Conservation (phyloP, 2,329 filamentous ascomycete genomes). For the Cercospora citrullina region DNA sequence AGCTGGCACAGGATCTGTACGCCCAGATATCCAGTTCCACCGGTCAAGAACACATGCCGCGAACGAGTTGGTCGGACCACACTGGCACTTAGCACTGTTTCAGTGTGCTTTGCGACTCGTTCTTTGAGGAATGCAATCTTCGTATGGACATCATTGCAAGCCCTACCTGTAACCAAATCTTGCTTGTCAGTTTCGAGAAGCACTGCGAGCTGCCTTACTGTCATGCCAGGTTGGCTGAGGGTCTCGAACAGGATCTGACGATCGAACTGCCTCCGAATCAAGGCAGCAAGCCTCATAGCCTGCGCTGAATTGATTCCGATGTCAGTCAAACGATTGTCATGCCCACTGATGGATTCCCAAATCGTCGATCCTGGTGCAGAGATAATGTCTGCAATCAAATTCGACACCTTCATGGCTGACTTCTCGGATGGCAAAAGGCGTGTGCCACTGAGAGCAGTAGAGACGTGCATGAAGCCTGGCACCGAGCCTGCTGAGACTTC, state of each 20-base stretch:
- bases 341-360: constrained; percentile 4
- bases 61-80: background rate
- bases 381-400: background rate
- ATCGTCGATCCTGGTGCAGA: background rate
- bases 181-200: background rate
- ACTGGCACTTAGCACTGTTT: background rate
- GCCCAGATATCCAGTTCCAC: background rate
- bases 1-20: background rate
- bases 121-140: background rate
- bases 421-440: background rate
- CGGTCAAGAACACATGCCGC: background rate
- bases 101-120: background rate
- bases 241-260: background rate
- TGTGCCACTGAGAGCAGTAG: background rate
- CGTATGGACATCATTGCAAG: background rate
- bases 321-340: constrained; percentile 6
- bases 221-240: background rate
- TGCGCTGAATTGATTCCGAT: constrained; percentile 14
- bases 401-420: background rate
- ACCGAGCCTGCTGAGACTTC: background rate
- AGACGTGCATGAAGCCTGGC: background rate
- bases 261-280: background rate
- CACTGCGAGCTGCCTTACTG: background rate
- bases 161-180: background rate
- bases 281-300: constrained; percentile 5